These are phyloP conservation scores for Kodamaea leandrae DNA, from an alignment of 805 yeast genomes.

Conservation along the genomic window DNA sequence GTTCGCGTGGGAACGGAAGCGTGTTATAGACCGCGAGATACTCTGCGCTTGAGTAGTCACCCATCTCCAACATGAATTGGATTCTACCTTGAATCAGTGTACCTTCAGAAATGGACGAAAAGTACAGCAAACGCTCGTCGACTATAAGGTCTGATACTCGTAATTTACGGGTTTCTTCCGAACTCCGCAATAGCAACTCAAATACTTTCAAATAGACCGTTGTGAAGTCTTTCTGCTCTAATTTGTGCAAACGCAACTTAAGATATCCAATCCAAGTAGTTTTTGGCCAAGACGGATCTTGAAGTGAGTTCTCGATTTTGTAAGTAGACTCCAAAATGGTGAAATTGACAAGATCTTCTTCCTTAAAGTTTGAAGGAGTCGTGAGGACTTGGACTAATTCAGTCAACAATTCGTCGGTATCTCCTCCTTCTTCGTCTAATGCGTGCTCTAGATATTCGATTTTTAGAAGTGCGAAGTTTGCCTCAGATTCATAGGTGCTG, in stretches of 20 bases:
- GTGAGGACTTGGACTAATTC: slow-evolving; percentile 24
- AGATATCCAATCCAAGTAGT: slow-evolving; percentile 38
- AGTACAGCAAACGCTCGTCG: neutral
- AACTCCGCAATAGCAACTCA: slow-evolving; percentile 25
- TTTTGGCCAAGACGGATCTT: slow-evolving; percentile 35
- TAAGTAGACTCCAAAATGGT: slow-evolving; percentile 27
- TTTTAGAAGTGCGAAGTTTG: slow-evolving; percentile 27
- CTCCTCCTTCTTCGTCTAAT: slow-evolving; percentile 18
- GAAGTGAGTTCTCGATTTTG: slow-evolving; percentile 27
- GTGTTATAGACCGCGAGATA: slow-evolving; percentile 21
- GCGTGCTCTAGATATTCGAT: slow-evolving; percentile 36
- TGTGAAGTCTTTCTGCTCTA: slow-evolving; percentile 29
- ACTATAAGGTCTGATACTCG: neutral
- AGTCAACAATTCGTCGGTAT: slow-evolving; percentile 23
- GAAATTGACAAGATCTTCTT: slow-evolving; percentile 22
- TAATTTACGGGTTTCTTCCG: neutral
- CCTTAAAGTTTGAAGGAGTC: slow-evolving; percentile 14
- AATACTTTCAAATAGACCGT: slow-evolving; percentile 31
- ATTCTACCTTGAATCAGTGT: neutral
- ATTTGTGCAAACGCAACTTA: slow-evolving; percentile 20
- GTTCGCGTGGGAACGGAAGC: slow-evolving; percentile 15
- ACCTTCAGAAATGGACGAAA: neutral
- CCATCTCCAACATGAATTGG: slow-evolving; percentile 16
- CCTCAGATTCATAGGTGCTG: slow-evolving; percentile 17
- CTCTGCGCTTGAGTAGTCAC: slow-evolving; percentile 38